Evolutionary conservation across 1,139 yeast species (phyloP), one percentile per base, ranked within the genome.

Genomic region (Entelexis paramagnoliae): DNA sequence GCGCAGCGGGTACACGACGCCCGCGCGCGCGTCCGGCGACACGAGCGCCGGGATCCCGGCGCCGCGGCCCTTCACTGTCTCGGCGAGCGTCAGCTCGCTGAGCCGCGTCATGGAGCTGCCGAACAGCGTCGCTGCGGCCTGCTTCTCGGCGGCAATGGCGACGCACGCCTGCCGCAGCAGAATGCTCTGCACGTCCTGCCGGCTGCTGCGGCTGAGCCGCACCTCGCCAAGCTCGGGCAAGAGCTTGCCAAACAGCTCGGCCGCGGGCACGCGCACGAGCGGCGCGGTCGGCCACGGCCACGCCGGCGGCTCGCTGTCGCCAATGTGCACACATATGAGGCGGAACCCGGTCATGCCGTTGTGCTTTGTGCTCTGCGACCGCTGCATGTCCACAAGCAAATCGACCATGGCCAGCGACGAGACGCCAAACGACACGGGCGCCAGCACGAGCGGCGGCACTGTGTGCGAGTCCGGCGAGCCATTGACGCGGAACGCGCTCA

Each of bases 31-130:
- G 22, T 48, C 48, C 7, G 55, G 60, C 33, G 51, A 51, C n/a
- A 57, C 48, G n/a, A 52, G 46, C 11, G 41, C 42, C 17, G 85
- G 76, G 10, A 89, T 75, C 32, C 74, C 75, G 2, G 83, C 73
- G 0, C 97, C 97, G 56, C 96, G 75, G 9, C 98, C 98, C 61
- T 83, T 85, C n/a, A 89, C 89, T 0, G 95, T 82, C 53, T 83
- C 69, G 0, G 95, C 76, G 32, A 91, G 72, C 24, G 86, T 79
- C 54, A 81, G 81, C 60, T 83, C 87, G 1, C 97, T 95, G 16
- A 89, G 64, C 50, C 81, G 74, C 1, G 95, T 84, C 89, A 86
- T 85, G 19, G 86, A 79, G 62, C 83, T 85, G 0, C 93, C 87
- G 2, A 87, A 56, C 1, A 88, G 70, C 4, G 84, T 76, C 32